Conservation (phyloP, 2,329 filamentous ascomycete species). For the Diaporthe vaccinii region DNA sequence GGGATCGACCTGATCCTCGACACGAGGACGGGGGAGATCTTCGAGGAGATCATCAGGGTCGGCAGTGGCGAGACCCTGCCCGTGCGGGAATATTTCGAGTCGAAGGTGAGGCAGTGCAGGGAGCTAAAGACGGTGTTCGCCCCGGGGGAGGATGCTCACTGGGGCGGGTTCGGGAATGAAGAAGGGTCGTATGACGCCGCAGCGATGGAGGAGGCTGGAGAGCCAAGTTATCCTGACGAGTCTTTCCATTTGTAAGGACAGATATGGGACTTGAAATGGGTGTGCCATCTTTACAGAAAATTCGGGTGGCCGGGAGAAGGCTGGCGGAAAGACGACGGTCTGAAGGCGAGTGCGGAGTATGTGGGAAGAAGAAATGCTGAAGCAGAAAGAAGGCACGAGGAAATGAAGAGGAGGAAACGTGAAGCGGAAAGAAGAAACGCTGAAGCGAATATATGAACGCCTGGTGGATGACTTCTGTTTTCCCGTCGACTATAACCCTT, state of each 20-base stretch:
- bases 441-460: background rate
- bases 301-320: background rate
- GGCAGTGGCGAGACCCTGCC: background rate
- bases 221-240: background rate
- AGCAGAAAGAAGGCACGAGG: background rate
- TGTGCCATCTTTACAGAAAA: background rate
- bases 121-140: background rate
- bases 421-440: background rate
- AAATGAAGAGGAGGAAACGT: background rate
- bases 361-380: background rate
- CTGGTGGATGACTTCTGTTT: background rate
- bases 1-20: background rate
- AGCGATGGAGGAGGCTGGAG: background rate
- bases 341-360: background rate
- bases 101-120: background rate
- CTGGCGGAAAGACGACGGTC: background rate
- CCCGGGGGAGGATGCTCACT: background rate
- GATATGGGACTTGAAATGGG: background rate
- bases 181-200: background rate
- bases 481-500: no score
- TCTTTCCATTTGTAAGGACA: background rate
- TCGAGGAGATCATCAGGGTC: background rate
- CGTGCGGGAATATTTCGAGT: background rate
- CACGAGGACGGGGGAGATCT: background rate
- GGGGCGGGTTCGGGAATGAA: accelerated